These are phyloP conservation scores for Xerocomellus amylosporus DNA, from an alignment of 768 basidiomycete species.

Conservation along the genomic window DNA sequence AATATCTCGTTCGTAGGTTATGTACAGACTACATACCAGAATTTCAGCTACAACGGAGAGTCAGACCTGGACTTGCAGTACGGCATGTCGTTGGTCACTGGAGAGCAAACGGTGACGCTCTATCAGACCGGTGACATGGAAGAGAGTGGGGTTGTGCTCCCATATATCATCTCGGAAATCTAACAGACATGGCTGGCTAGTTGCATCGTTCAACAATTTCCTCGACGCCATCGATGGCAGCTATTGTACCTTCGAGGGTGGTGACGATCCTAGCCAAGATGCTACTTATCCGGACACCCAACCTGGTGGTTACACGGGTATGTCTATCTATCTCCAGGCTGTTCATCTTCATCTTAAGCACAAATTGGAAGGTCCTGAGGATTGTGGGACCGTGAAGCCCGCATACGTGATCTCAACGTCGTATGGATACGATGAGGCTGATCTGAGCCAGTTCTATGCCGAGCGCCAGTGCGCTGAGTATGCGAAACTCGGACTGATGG, in stretches of 20 bases:
- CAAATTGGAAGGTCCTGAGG: slow-evolving; percentile 14
- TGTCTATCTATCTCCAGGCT: not conserved
- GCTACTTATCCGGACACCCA: slow-evolving; percentile 25
- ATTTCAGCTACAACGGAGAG: slow-evolving; percentile 26
- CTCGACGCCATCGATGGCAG: slow-evolving; percentile 39
- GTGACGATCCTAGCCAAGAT: slow-evolving; percentile 32
- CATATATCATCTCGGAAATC: not conserved
- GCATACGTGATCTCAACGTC: slow-evolving; percentile 45
- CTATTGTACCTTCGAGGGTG: slow-evolving; percentile 38
- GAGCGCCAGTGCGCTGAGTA: slow-evolving; percentile 46
- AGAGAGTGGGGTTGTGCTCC: slow-evolving; percentile 15
- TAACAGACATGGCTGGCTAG: slow-evolving; percentile 9
- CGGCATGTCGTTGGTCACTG: slow-evolving; percentile 31
- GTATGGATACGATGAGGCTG: slow-evolving; percentile 39
- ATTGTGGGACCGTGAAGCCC: slow-evolving; percentile 39
- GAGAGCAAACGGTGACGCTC: slow-evolving; percentile 28
- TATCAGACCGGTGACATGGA: slow-evolving; percentile 33
- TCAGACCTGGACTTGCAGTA: slow-evolving; percentile 34
- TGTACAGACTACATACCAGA: slow-evolving; percentile 20
- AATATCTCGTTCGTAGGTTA: slow-evolving; percentile 16
- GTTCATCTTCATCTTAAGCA: not conserved
- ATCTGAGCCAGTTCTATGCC: slow-evolving; percentile 36
- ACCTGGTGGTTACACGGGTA: slow-evolving; percentile 21
- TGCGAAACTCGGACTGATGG: slow-evolving; percentile 42
- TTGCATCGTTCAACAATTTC: slow-evolving; percentile 37